Base-by-base conservation (phyloP, 2,329 filamentous ascomycete species). In the Venturia aucupariae region DNA sequence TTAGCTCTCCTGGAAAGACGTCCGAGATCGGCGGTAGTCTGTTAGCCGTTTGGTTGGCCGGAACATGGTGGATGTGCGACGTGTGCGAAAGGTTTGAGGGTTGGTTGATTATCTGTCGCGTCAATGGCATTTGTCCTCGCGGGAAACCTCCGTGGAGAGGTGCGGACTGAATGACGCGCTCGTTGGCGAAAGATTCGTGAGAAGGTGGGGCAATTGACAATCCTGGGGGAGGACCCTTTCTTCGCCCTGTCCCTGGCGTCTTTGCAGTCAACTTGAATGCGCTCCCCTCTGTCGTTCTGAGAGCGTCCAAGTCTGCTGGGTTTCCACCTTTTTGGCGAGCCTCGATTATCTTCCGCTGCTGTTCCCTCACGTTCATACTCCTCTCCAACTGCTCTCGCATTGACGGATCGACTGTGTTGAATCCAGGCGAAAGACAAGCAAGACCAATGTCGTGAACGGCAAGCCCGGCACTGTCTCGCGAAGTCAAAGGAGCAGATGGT, bases 341-440 rank as follows among this genome's bases (percentile, higher is more conserved):
- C 77, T 97, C 94, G 70, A 99, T 99, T 69, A 99, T 93, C 68
- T 91, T 90, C 69, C 93, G 84, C 76, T 99, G 94, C 74, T 96
- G 91, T 69, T 99, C 93, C 68, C 92, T 84, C 38, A 99, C 92
- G 57, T 90, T 92, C 76, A 97, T 86, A 76, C 94, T 97, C 69
- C 93, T 86, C 77, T 97, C 92, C 63, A 99, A 80, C 76, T 97
- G 92, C 76, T 96, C 91, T 73, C 94, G 88, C 91, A 97, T 95
- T 24, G 89, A 84, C n/a, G 94, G 93, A 75, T 99, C 92, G 71
- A 97, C 90, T 19, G 94, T 97, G 69, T 95, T 87, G 72, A 99
- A 97, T 63, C 94, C 94, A 0, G 94, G 94, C 2, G 94, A 97
- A 64, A 99, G 81, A 72, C 94, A 99, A 51, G 93, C 93, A 65